phyloP scores from a whole-genome alignment of 176 grass and related monocot genomes.

The Oryza rufipogon region DNA sequence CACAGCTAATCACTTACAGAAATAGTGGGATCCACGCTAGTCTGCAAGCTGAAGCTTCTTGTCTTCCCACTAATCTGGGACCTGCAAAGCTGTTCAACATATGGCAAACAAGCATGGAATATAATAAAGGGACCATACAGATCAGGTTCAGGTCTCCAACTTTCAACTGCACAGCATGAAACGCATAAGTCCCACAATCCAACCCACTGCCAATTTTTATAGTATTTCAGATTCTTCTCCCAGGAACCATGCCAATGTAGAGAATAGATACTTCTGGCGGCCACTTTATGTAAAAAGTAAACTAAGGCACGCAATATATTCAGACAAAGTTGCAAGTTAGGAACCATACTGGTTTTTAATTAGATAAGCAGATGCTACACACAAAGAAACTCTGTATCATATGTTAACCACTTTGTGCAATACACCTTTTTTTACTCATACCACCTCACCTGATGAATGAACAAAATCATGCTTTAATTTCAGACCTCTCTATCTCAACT shows the following conservation, averaged over 20 bases:
- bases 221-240: not conserved
- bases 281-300: constrained; percentile 20
- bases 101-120: constrained; percentile 29
- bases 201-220: constrained; percentile 6
- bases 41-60: constrained; percentile 31
- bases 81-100: not conserved
- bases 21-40: constrained; percentile 39
- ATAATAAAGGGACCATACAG: constrained; percentile 29
- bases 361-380: not conserved
- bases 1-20: not conserved
- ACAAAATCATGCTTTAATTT: constrained; percentile 30
- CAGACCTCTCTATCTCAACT: constrained; percentile 20
- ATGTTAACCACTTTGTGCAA: constrained; percentile 34
- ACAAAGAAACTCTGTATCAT: constrained; percentile 30
- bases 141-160: constrained; percentile 2
- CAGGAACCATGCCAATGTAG: constrained; percentile 23
- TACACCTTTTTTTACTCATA: constrained; percentile 47
- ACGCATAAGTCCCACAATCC: not conserved
- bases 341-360: constrained; percentile 6
- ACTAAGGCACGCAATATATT: constrained; percentile 10
- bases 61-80: constrained; percentile 3
- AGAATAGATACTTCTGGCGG: not conserved
- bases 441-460: constrained; percentile 35
- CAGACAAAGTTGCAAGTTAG: not conserved
- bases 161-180: constrained; percentile 4